Conservation (phyloP, 495 filamentous ascomycete genomes). For the Penicillium parvum region DNA sequence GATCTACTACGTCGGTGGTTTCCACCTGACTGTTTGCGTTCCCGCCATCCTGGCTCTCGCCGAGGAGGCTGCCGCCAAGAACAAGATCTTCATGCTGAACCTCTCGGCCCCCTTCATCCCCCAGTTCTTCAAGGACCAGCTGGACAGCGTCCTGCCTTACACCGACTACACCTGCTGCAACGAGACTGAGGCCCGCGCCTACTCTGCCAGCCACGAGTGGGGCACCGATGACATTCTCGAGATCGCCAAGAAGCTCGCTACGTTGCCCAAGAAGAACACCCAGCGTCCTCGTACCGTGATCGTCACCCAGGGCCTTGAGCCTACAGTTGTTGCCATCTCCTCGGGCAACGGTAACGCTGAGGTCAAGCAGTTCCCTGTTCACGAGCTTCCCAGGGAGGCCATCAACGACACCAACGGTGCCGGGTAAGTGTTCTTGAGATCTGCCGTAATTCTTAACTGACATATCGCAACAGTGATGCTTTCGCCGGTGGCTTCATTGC, state of each 20-base stretch:
- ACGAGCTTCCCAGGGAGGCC: slow-evolving; percentile 62
- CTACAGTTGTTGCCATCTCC: slow-evolving; percentile 74
- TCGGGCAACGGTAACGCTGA: slow-evolving; percentile 55
- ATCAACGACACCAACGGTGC: slow-evolving; percentile 97
- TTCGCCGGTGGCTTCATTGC: slow-evolving; percentile 93
- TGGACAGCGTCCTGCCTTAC: slow-evolving; percentile 80
- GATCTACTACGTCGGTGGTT: slow-evolving; percentile 90
- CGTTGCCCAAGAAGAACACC: slow-evolving; percentile 85
- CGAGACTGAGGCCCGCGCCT: slow-evolving; percentile 86
- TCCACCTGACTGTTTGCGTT: slow-evolving; percentile 83
- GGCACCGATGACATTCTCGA: slow-evolving; percentile 71
- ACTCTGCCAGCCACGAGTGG: slow-evolving; percentile 72
- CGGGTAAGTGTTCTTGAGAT: slow-evolving; percentile 55
- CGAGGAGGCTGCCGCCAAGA: slow-evolving; percentile 78
- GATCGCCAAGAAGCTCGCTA: slow-evolving; percentile 81
- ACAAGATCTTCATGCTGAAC: slow-evolving; percentile 87
- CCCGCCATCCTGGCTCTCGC: slow-evolving; percentile 83
- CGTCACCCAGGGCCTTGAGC: slow-evolving; percentile 89
- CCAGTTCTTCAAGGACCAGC: slow-evolving; percentile 94
- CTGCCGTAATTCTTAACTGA: too few relatives aligned
- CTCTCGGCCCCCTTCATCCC: slow-evolving; percentile 93
- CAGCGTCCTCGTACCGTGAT: slow-evolving; percentile 75
- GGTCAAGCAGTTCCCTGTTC: slow-evolving; percentile 75
- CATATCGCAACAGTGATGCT: slow-evolving; percentile 61
- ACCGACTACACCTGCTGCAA: slow-evolving; percentile 97